Evolutionary conservation across 306 rosid genomes (phyloP).

Genomic region (Adenanthera pavonina): DNA sequence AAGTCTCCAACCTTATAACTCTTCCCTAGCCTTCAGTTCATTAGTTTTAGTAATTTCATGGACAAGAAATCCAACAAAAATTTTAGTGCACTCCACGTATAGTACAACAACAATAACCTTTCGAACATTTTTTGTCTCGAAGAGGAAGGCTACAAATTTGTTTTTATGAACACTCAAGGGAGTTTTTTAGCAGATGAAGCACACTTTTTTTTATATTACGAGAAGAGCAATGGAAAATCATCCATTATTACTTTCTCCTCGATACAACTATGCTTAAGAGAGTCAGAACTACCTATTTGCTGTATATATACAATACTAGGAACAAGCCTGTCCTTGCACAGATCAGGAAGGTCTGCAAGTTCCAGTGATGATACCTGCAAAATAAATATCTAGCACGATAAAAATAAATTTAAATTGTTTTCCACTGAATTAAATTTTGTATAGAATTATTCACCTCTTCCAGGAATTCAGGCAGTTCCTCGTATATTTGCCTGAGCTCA

Average conservation of each 20-base stretch:
- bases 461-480: slow-evolving; percentile 91
- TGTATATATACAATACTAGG: slow-evolving; percentile 85
- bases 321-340: slow-evolving; percentile 59
- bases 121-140: not conserved
- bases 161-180: not conserved
- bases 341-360: slow-evolving; percentile 66
- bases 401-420: slow-evolving; percentile 9
- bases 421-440: slow-evolving; percentile 36
- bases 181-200: not conserved
- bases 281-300: slow-evolving; percentile 77
- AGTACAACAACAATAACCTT: slow-evolving; percentile 15
- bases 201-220: not conserved
- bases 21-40: not conserved
- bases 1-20: not conserved
- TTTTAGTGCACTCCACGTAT: slow-evolving; percentile 14
- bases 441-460: slow-evolving; percentile 64
- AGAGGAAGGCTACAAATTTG: not conserved
- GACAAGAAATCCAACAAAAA: slow-evolving; percentile 22
- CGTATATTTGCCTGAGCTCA: slow-evolving; percentile 95
- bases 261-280: slow-evolving; percentile 26
- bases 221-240: slow-evolving; percentile 26
- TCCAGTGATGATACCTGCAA: slow-evolving; percentile 82
- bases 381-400: slow-evolving; percentile 39
- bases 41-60: not conserved
- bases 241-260: slow-evolving; percentile 22